These are phyloP conservation scores for Aspergillus felis DNA, from an alignment of 2,329 filamentous ascomycete species.

Conservation along the genomic window DNA sequence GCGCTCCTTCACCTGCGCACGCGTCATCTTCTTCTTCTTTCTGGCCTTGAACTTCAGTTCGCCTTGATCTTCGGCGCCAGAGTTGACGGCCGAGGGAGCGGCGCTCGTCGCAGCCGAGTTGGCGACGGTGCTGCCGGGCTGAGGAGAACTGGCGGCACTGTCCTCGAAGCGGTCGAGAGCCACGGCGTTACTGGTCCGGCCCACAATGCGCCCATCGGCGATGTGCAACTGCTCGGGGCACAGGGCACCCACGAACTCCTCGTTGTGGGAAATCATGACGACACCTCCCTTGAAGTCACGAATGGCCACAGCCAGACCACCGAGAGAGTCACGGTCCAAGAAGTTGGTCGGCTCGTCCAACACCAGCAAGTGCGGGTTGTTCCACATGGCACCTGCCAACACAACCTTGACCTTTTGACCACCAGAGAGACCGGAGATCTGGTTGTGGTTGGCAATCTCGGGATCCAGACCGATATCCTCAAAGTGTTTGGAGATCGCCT, in stretches of 20 bases:
- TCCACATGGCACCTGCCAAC: conserved; percentile 94
- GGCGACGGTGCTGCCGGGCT: conserved; percentile 52
- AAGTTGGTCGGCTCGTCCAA: conserved; percentile 99
- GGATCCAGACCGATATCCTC: conserved; percentile 94
- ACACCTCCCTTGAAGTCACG: conserved; percentile 98
- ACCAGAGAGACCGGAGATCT: conserved; percentile 92
- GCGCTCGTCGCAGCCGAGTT: conserved; percentile 59
- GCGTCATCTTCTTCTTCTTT: conserved; percentile 98
- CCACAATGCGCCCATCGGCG: conserved; percentile 77
- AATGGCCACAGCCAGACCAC: conserved; percentile 94
- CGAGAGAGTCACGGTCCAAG: conserved; percentile 94
- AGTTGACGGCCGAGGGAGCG: conserved; percentile 66
- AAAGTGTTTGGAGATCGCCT: conserved; percentile 95
- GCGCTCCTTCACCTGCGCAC: conserved; percentile 90
- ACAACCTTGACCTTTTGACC: conserved; percentile 99
- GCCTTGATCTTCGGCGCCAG: conserved; percentile 74
- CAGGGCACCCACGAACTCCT: conserved; percentile 94
- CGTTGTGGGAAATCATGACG: conserved; percentile 99
- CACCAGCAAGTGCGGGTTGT: conserved; percentile 95
- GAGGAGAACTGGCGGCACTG: conserved; percentile 57
- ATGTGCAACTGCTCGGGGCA: conserved; percentile 97
- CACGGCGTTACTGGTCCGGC: conserved; percentile 73
- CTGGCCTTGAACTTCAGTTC: conserved; percentile 83
- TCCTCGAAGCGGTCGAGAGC: conserved; percentile 85
- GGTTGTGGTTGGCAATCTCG: conserved; percentile 98